A percentile compares a stretch with the other conserved stretches of the same genome.
phyloP scores from a whole-genome alignment of 345 rosid species.

The Eucalyptus viminalis region DNA sequence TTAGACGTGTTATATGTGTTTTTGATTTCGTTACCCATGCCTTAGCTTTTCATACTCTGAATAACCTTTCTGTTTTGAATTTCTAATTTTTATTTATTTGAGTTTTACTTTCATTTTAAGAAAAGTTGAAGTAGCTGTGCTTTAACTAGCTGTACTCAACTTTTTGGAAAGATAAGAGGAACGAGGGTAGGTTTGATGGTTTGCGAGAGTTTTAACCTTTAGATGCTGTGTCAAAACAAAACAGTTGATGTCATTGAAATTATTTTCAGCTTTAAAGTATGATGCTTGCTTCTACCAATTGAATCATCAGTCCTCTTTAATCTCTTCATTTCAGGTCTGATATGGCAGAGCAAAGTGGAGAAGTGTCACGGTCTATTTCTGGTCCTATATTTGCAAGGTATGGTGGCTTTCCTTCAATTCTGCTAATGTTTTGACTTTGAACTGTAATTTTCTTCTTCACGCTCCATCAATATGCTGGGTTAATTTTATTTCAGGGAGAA shows the following conservation, averaged over 20 bases:
- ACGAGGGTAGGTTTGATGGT: not conserved
- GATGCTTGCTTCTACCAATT: not conserved
- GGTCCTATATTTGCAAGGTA: constrained; percentile 55
- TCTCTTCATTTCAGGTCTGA: constrained; percentile 52
- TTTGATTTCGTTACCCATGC: not conserved
- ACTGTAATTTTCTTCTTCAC: not conserved
- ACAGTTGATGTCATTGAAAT: not conserved
- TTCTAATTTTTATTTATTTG: not conserved
- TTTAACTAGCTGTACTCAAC: not conserved
- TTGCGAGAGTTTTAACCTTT: not conserved
- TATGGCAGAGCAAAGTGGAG: constrained; percentile 95
- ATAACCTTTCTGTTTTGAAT: not conserved
- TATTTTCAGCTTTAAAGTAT: not conserved
- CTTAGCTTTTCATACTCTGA: not conserved
- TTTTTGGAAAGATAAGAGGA: not conserved
- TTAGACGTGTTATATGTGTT: not conserved
- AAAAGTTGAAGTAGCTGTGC: not conserved
- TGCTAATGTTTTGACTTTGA: not conserved
- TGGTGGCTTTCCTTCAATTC: not conserved
- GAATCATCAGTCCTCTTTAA: not conserved
- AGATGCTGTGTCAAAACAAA: not conserved
- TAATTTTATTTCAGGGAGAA: constrained; percentile 38
- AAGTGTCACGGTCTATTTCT: constrained; percentile 47
- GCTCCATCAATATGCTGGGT: not conserved
- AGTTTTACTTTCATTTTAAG: not conserved